Base-by-base conservation (phyloP, 495 filamentous ascomycete species). In the Hypoxylon fragiforme region DNA sequence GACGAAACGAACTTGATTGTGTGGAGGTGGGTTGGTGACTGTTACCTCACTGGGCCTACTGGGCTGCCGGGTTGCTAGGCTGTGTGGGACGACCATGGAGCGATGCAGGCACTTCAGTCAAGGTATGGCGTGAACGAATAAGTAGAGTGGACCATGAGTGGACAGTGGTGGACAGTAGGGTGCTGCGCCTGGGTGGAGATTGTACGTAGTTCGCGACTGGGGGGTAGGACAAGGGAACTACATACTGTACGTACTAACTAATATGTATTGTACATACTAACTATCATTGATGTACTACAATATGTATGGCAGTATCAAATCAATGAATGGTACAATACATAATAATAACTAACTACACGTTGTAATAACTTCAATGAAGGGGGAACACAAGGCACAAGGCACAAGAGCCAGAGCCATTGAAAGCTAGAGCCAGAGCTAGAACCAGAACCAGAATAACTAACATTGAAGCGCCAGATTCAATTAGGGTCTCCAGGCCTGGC, bases 81-180 rank as follows among this genome's bases (percentile, higher is more conserved):
- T 64, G 56, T 63, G 65, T 65, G 67, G 65, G 49, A 67, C 59
- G 49, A 63, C 56, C 60, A 47, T 69, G 57, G 70, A 73, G 62
- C 57, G 50, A 67, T 64, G 62, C 56, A 63, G 56, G 50, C 61
- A 62, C 40, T 53, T 32, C n/a, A n/a, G n/a, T n/a, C n/a, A n/a
- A 65, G 61, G 55, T 48, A 62, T 52, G 57, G 57, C 39, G 63
- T 48, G 57, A 56, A 55, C 49, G 46, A 34, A 32, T 39, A 37
- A 44, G 31, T 15, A 42, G 28, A n/a, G 19, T 24, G 24, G 26
- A 54, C 9, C 26, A 51, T n/a, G 30, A 37, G 22, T 42, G 43
- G 42, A 22, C 37, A 15, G 5, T 30, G n/a, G n/a, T n/a, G n/a
- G n/a, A n/a, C n/a, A n/a, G n/a, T n/a, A n/a, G n/a, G n/a, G n/a